Evolutionary conservation across 805 yeast species (phyloP).

Genomic region (Jamesozyma piceae): DNA sequence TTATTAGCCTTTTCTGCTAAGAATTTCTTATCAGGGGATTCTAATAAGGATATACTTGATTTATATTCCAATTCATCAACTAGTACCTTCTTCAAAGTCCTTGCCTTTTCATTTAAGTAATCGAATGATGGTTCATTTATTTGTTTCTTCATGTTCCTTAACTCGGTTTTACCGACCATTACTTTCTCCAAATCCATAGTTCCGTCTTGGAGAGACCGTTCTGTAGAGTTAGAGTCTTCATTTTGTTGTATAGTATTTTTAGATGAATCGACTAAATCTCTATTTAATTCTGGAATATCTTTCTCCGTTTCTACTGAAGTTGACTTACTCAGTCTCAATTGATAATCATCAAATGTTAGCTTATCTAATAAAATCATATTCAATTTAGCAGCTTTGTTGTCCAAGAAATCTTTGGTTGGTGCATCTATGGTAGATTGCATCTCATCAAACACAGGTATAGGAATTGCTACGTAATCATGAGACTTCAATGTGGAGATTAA

Average conservation of each 20-base stretch:
- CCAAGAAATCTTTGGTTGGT: slow-evolving; percentile 1
- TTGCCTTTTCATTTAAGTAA: neutral
- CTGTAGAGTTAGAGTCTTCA: slow-evolving; percentile 1
- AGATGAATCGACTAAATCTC: neutral
- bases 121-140: neutral
- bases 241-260: slow-evolving; percentile 1
- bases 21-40: neutral
- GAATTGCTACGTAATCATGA: slow-evolving; percentile 12
- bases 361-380: neutral
- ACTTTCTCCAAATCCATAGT: slow-evolving; percentile 3
- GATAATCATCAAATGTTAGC: slow-evolving; percentile 4
- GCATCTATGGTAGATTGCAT: too few species aligned
- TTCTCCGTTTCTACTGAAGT: neutral
- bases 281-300: neutral
- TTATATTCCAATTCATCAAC: slow-evolving; percentile 1
- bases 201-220: slow-evolving; percentile 6
- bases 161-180: slow-evolving; percentile 1
- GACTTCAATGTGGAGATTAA: slow-evolving; percentile 9
- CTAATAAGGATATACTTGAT: neutral
- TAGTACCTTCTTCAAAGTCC: neutral
- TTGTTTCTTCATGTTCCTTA: neutral
- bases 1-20: neutral
- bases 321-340: neutral
- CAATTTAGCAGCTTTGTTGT: slow-evolving; percentile 2
- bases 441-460: slow-evolving; percentile 1